Evolutionary conservation across 305 asterid species (phyloP).

Genomic region (Caryopteris hybrid): DNA sequence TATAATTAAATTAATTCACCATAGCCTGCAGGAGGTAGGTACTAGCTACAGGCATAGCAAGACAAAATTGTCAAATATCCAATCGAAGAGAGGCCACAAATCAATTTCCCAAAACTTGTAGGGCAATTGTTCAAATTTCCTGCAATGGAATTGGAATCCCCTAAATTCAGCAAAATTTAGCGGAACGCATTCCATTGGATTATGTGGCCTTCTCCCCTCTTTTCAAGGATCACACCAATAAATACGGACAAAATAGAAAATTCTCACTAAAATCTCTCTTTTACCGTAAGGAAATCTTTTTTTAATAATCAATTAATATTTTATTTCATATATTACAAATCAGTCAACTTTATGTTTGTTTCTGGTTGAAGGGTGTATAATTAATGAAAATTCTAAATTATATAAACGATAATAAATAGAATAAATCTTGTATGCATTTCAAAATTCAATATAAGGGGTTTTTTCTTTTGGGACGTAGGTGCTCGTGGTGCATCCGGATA

Average conservation of each 20-base stretch:
- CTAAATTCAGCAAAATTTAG: slow-evolving; percentile 32
- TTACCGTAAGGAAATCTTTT: neutral
- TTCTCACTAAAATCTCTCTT: neutral
- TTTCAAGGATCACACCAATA: slow-evolving; percentile 19
- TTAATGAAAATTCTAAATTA: too few relatives aligned
- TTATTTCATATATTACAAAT: too few relatives aligned
- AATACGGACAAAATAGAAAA: slow-evolving; percentile 27
- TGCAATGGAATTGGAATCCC: slow-evolving; percentile 15
- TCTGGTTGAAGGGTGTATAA: too few relatives aligned
- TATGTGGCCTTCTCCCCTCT: slow-evolving; percentile 21
- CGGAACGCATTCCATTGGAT: slow-evolving; percentile 18
- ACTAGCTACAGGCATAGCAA: too few relatives aligned
- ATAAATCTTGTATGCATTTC: too few relatives aligned
- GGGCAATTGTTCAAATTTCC: neutral
- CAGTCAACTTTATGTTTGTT: too few relatives aligned
- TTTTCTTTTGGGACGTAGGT: too few relatives aligned
- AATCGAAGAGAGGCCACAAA: slow-evolving; percentile 4
- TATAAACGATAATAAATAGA: too few relatives aligned
- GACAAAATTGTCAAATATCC: neutral
- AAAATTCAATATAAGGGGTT: too few relatives aligned
- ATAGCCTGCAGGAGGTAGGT: too few relatives aligned
- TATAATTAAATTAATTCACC: too few relatives aligned
- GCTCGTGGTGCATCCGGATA: too few relatives aligned
- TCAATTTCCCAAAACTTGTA: neutral
- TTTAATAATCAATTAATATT: neutral